Evolutionary conservation across 371 early-diverging fungal species (phyloP), one percentile per base, ranked within the genome.

Genomic region (Apophysomyces elegans): DNA sequence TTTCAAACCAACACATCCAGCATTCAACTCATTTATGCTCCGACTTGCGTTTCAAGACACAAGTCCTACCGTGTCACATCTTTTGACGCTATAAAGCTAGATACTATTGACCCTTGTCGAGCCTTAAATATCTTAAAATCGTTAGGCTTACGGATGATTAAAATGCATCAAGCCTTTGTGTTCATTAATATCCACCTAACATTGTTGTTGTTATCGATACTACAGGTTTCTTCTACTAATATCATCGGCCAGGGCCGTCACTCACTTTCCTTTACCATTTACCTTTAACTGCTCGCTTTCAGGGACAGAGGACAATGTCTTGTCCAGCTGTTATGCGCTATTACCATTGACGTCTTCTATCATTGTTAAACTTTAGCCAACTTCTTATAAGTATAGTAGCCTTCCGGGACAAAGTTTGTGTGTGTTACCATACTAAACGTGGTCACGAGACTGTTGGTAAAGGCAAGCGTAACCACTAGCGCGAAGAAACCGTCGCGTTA

Each of bases 181-280:
- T 32, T 50, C 54, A 50, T 50, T 50, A 50, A 50, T 21, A 18
- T 50, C 54, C 54, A 50, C 54, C n/a, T 4, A 50, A 9, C 54
- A 5, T 50, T 16, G 54, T 50, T 50, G 16, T 50, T 21, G 32
- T 26, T 26, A 26, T 26, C 32, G 32, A 26, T 26, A 26, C 32
- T 26, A 2, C 32, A 26, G 2, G 32, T 50, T 21, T 16, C 21
- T 21, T 50, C 21, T 50, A 2, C 4, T 50, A 50, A 21, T 8
- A 4, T 0, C 0, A 9, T 21, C 54, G 54, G 54, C 9, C n/a
- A 16, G 0, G 54, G 9, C 21, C n/a, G 21, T 21, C 11, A 18
- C 21, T 50, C 21, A 50, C 0, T 21, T 0, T 21, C 16, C 21
- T 18, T 50, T 43, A 43, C 14, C 4, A 9, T 43, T 12, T 43